These are phyloP conservation scores for Taiozyma sp. DNA, from an alignment of 1,139 yeast genomes.

Conservation along the genomic window DNA sequence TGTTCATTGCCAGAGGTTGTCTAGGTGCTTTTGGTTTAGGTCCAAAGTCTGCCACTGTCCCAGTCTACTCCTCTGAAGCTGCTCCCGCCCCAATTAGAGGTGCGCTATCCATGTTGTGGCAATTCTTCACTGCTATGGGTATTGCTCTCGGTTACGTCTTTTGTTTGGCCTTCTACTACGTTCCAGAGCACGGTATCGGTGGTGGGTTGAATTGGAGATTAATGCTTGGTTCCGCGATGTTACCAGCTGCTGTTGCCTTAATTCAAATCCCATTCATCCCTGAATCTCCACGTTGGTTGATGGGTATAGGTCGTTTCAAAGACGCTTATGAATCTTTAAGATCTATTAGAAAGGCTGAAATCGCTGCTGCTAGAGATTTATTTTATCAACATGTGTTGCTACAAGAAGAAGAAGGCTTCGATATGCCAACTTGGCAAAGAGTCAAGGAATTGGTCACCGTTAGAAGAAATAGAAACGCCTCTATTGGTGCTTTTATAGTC, in stretches of 20 bases:
- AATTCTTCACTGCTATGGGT: conserved; percentile 83
- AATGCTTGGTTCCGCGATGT: conserved; percentile 73
- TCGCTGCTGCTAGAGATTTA: conserved; percentile 71
- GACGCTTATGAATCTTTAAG: conserved; percentile 53
- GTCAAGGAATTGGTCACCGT: conserved; percentile 53
- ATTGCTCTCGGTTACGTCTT: conserved; percentile 77
- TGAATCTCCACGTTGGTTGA: conserved; percentile 77
- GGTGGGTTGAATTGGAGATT: conserved; percentile 70
- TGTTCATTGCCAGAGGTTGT: conserved; percentile 65
- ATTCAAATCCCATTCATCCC: conserved; percentile 67
- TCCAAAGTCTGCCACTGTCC: conserved; percentile 75
- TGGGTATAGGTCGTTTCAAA: conserved; percentile 54
- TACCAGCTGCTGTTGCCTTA: conserved; percentile 67
- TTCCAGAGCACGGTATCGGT: conserved; percentile 39
- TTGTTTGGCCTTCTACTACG: conserved; percentile 52
- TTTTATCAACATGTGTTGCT: conserved; percentile 67
- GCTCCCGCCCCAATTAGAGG: conserved; percentile 76
- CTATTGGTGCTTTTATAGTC: conserved; percentile 72
- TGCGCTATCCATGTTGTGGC: conserved; percentile 84
- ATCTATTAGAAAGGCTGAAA: conserved; percentile 42
- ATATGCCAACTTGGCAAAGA: conserved; percentile 47
- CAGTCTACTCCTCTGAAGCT: conserved; percentile 78
- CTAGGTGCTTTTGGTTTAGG: conserved; percentile 73
- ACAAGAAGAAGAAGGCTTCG: conserved; percentile 58
- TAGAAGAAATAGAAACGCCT: conserved; percentile 80